These are phyloP conservation scores for Knoxdaviesia proteae DNA, from an alignment of 2,329 filamentous ascomycete species.

Conservation along the genomic window DNA sequence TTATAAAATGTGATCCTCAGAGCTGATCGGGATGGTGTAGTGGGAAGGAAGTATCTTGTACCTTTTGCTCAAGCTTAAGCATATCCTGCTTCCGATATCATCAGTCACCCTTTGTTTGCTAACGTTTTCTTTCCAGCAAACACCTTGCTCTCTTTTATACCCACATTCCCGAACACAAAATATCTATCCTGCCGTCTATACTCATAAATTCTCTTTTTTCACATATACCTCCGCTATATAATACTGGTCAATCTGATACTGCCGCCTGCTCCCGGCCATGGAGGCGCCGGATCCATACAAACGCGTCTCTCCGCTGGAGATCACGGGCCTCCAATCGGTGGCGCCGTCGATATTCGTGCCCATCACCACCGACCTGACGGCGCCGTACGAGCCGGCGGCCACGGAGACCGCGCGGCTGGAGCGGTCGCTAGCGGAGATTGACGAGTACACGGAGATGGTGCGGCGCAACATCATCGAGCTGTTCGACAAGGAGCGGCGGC, in stretches of 20 bases:
- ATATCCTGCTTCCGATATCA: too few species aligned
- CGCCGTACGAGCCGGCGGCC: constrained; percentile 5
- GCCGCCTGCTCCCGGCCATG: constrained; percentile 3
- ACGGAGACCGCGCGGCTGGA: constrained; percentile 1
- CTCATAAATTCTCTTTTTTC: constrained; percentile 1
- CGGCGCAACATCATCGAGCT: constrained; percentile 4
- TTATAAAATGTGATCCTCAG: too few species aligned
- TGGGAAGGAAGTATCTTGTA: too few species aligned
- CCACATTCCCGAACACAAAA: too few species aligned
- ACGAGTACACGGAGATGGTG: constrained; percentile 3
- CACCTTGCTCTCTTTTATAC: too few species aligned
- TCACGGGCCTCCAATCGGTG: constrained; percentile 8
- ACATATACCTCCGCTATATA: constrained; percentile 1
- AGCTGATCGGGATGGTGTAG: too few species aligned
- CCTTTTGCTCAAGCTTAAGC: too few species aligned
- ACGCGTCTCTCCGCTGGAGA: not conserved
- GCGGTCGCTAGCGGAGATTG: constrained; percentile 1
- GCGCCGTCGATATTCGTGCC: constrained; percentile 15
- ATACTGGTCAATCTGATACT: constrained; percentile 1
- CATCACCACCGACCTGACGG: constrained; percentile 9
- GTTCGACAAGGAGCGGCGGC: constrained; percentile 1
- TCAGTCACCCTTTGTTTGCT: too few species aligned
- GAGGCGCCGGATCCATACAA: constrained; percentile 4
- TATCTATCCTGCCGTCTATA: not conserved
- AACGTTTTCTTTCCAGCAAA: too few species aligned